Percentiles rank a stretch among this genome's conserved stretches.
These are phyloP conservation scores for Grifola frondosa DNA, from an alignment of 1,284 basidiomycete genomes.

Conservation along the genomic window DNA sequence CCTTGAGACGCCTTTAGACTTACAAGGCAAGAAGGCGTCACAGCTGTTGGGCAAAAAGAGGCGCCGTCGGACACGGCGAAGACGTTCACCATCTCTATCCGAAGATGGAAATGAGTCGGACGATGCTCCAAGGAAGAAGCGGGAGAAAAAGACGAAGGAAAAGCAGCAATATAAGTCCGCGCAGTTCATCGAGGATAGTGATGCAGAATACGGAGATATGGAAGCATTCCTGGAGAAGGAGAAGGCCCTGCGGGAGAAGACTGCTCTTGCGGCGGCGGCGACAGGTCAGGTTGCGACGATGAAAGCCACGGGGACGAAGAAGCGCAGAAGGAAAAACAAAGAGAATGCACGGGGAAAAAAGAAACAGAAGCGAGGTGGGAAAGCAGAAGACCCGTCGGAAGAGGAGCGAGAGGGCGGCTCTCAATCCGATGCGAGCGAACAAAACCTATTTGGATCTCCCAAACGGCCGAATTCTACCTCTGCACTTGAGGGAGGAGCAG, in stretches of 20 bases:
- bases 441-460: constrained; percentile 26
- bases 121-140: constrained; percentile 47
- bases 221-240: constrained; percentile 81
- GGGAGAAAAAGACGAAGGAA: constrained; percentile 62
- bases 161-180: constrained; percentile 81
- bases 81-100: constrained; percentile 45
- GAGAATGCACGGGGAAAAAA: constrained; percentile 26
- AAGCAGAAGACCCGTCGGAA: constrained; percentile 13
- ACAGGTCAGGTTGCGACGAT: constrained; percentile 51
- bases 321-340: constrained; percentile 47
- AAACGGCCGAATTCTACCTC: constrained; percentile 21
- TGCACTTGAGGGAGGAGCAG: too few relatives aligned
- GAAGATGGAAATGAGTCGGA: constrained; percentile 43
- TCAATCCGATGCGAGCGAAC: constrained; percentile 23
- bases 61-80: constrained; percentile 46
- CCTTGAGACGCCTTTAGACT: constrained; percentile 71
- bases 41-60: constrained; percentile 66
- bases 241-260: constrained; percentile 50
- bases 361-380: constrained; percentile 21
- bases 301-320: constrained; percentile 69
- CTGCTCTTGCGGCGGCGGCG: constrained; percentile 46
- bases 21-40: constrained; percentile 69
- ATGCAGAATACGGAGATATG: constrained; percentile 75
- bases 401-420: constrained; percentile 7
- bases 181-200: constrained; percentile 88